Evolutionary conservation across 805 yeast species (phyloP).

Genomic region (Metschnikowia gelsemii): DNA sequence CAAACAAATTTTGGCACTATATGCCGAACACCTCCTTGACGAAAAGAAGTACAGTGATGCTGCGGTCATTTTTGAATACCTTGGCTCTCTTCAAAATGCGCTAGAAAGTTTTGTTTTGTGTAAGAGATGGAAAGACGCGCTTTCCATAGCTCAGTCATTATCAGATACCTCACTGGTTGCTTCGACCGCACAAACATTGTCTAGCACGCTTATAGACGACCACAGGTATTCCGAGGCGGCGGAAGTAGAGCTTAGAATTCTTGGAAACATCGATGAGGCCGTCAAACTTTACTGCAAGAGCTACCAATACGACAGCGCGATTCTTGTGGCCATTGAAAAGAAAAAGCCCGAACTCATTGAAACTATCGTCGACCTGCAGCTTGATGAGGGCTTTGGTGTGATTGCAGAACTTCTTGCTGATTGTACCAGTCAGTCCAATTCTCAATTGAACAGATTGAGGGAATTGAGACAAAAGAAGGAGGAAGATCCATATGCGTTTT

Average conservation of each 20-base stretch:
- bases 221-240: constrained; percentile 83
- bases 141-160: constrained; percentile 52
- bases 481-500: constrained; percentile 83
- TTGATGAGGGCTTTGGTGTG: constrained; percentile 85
- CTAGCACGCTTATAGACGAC: constrained; percentile 58
- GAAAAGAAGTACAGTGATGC: constrained; percentile 68
- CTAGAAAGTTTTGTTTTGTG: constrained; percentile 67
- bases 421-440: constrained; percentile 77
- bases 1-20: constrained; percentile 52
- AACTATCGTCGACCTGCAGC: constrained; percentile 63
- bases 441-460: constrained; percentile 81
- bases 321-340: constrained; percentile 56
- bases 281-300: constrained; percentile 70
- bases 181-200: constrained; percentile 59
- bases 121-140: constrained; percentile 83
- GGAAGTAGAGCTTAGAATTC: constrained; percentile 60
- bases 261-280: constrained; percentile 61
- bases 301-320: constrained; percentile 72
- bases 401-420: constrained; percentile 92
- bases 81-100: constrained; percentile 58
- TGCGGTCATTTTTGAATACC: constrained; percentile 71
- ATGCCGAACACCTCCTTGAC: constrained; percentile 61
- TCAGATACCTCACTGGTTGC: constrained; percentile 28
- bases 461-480: constrained; percentile 81
- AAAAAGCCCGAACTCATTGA: constrained; percentile 48